Percentiles rank a stretch among this genome's conserved stretches.
phyloP scores from a whole-genome alignment of 129 eudicot genomes.

The Lactuca sativa region DNA sequence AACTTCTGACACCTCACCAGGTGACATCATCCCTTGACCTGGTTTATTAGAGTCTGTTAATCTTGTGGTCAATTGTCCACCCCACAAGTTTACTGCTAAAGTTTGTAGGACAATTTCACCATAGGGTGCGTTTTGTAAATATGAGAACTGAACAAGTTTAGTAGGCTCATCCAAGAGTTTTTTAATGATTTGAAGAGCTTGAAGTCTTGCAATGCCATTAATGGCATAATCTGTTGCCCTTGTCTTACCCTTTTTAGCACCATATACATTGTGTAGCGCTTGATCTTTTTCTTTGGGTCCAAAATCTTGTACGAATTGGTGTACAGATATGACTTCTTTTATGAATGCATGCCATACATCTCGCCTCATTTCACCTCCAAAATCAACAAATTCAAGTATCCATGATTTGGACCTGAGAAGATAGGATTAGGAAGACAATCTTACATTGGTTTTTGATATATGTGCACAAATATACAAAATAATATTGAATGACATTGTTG shows the following conservation, averaged over 20 bases:
- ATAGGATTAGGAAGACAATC: background rate
- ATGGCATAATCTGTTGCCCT: conserved; percentile 51
- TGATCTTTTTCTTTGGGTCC: conserved; percentile 69
- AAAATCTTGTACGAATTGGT: conserved; percentile 59
- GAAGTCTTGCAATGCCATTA: conserved; percentile 71
- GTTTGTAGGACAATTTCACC: conserved; percentile 79
- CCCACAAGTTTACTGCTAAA: conserved; percentile 79
- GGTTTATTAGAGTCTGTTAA: conserved; percentile 19
- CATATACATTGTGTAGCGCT: conserved; percentile 49
- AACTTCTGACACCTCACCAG: conserved; percentile 37
- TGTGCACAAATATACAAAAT: conserved; percentile 11
- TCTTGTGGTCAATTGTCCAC: conserved; percentile 64
- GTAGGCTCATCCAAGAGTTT: conserved; percentile 71
- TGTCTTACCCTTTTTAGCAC: conserved; percentile 68
- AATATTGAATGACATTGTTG: conserved; percentile 17
- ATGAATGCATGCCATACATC: conserved; percentile 80
- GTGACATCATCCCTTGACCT: conserved; percentile 19
- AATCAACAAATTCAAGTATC: conserved; percentile 75
- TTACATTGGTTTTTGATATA: background rate
- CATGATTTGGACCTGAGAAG: conserved; percentile 32
- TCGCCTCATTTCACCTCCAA: conserved; percentile 85
- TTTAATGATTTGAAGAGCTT: conserved; percentile 62
- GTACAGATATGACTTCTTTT: conserved; percentile 59
- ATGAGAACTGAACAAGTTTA: conserved; percentile 74
- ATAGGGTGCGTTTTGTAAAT: conserved; percentile 64